Base-by-base conservation (phyloP, 2,329 filamentous ascomycete genomes). In the Rutstroemia sp. region DNA sequence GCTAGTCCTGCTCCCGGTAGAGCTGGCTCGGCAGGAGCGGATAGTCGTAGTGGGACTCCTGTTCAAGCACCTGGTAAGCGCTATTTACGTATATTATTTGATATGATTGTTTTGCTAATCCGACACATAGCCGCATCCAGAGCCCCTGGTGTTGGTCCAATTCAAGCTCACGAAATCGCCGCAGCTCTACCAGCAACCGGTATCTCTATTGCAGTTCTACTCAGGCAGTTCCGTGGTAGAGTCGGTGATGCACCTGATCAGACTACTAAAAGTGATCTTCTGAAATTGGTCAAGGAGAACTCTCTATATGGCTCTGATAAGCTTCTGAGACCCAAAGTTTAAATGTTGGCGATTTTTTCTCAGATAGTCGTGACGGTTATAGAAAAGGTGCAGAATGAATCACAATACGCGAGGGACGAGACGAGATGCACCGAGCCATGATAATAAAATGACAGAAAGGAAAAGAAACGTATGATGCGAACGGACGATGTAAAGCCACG, bases 261-360 rank as follows among this genome's bases (percentile, higher is more conserved):
- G 4, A 81, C 80, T 67, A 71, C 73, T 4, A 78, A 77, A 61
- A 70, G 72, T 37, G 77, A 81, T 25, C 86, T 82, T 76, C 78
- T 86, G 58, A 72, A 74, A 55, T 66, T 86, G 57, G 81, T 87
- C 12, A 82, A 79, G 68, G 73, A 76, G 38, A 73, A 80, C 39
- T 76, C 78, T 1, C 71, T 74, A 14, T 83, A 79, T 67, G 77
- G 75, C 1, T 61, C 74, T 0, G 79, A 84, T 57, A 86, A 83
- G 70, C 70, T 81, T 16, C 64, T 80, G 51, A 61, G 64, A 37
- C 64, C 61, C 8, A 66, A 65, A 56, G 62, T 30, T 42, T 54
- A 54, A 23, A 12, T 34, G 19, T 41, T 41, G 12, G 38, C 14
- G 9, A 2, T 5, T 41, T 41, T 41, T 16, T 34, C 9, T 34